Conservation (phyloP, 306 rosid species). For the Styphnolobium japonicum region DNA sequence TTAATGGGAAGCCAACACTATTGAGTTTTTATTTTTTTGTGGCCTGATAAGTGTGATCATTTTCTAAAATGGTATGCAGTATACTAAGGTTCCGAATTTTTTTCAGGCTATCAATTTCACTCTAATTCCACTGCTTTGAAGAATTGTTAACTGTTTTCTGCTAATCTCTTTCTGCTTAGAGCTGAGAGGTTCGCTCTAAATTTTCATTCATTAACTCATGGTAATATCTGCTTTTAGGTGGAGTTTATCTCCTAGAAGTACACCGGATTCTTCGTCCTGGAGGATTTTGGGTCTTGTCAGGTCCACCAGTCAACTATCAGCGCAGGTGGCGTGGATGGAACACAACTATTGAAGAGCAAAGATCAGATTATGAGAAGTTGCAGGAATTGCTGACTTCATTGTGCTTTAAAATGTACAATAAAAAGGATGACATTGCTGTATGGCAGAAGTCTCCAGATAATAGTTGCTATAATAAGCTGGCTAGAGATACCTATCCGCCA, state of each 20-base stretch:
- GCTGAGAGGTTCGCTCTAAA: not conserved
- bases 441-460: constrained; percentile 75
- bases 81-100: not conserved
- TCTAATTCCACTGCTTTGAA: not conserved
- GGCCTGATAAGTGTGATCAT: not conserved
- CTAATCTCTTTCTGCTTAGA: not conserved
- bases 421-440: constrained; percentile 89
- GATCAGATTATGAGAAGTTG: constrained; percentile 65
- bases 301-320: constrained; percentile 93
- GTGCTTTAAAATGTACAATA: constrained; percentile 83
- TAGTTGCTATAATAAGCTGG: constrained; percentile 59
- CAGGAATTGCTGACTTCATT: constrained; percentile 66
- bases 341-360: constrained; percentile 87
- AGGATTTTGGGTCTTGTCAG: constrained; percentile 96
- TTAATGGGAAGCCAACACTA: not conserved
- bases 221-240: constrained; percentile 53
- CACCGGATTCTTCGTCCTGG: constrained; percentile 97
- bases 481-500: constrained; percentile 67
- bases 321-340: constrained; percentile 96
- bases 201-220: not conserved
- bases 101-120: not conserved
- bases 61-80: not conserved
- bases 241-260: constrained; percentile 79
- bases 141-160: not conserved
- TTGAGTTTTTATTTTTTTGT: not conserved